Evolutionary conservation across 139 green algal genomes (phyloP).

Genomic region (Nannochloris sp.): DNA sequence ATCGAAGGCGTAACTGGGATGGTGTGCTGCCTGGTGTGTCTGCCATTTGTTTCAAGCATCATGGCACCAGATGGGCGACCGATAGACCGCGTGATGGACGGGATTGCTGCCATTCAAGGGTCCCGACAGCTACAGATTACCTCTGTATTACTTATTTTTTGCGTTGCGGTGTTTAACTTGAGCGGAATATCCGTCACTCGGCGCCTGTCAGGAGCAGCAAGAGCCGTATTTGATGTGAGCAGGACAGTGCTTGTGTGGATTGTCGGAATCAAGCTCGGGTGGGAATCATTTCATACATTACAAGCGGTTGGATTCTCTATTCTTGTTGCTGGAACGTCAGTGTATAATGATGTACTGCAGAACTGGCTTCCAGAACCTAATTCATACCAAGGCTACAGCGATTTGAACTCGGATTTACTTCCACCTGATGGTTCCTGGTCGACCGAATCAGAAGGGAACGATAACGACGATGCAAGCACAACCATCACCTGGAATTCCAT

Average conservation of each 20-base stretch:
- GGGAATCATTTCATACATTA: constrained; percentile 71
- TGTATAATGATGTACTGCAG: constrained; percentile 77
- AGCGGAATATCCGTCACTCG: constrained; percentile 62
- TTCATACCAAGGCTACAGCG: not conserved
- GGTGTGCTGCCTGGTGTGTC: constrained; percentile 38
- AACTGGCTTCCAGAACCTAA: not conserved
- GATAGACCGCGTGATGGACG: constrained; percentile 32
- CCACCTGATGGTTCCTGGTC: not conserved
- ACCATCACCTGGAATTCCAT: too few relatives aligned
- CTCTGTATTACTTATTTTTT: constrained; percentile 34
- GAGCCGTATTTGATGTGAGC: constrained; percentile 74
- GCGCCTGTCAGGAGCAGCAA: constrained; percentile 53
- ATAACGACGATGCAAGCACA: too few relatives aligned
- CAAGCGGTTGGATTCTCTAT: constrained; percentile 73
- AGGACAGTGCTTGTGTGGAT: constrained; percentile 76
- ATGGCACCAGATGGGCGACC: constrained; percentile 34
- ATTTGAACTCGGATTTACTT: not conserved
- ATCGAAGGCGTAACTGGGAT: constrained; percentile 69
- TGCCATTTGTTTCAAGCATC: constrained; percentile 50
- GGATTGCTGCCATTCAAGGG: not conserved
- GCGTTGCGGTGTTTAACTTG: constrained; percentile 79
- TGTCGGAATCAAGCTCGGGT: constrained; percentile 56
- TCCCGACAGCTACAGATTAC: not conserved
- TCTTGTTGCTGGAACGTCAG: constrained; percentile 53
- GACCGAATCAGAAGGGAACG: not conserved